Evolutionary conservation across 495 filamentous ascomycete species (phyloP).

Genomic region (Hypoxylon lienhwacheense): DNA sequence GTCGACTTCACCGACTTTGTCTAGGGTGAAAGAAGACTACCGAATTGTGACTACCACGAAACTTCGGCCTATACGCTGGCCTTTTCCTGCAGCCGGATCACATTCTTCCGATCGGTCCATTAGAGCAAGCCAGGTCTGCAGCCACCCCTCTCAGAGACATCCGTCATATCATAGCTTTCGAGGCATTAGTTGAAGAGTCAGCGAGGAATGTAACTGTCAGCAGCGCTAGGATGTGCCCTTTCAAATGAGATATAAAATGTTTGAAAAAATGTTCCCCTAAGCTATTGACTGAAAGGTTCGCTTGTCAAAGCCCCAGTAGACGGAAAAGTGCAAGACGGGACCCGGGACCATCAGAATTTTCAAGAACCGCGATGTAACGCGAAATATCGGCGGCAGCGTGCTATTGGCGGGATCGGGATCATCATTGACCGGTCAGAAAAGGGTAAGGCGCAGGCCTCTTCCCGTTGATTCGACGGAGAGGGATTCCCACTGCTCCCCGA

Average conservation of each 20-base stretch:
- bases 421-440: slow-evolving; percentile 9
- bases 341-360: slow-evolving; percentile 13
- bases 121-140: slow-evolving; percentile 1
- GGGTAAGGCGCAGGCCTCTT: not conserved
- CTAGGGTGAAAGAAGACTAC: not conserved
- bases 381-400: slow-evolving; percentile 16
- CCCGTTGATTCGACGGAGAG: slow-evolving; percentile 6
- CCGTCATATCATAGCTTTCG: not conserved
- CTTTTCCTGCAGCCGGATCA: slow-evolving; percentile 4
- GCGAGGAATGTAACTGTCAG: slow-evolving; percentile 16
- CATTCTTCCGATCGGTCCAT: slow-evolving; percentile 1
- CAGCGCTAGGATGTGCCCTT: slow-evolving; percentile 4
- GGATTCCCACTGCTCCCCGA: slow-evolving; percentile 8
- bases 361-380: slow-evolving; percentile 26
- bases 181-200: slow-evolving; percentile 1
- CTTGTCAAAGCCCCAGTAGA: slow-evolving; percentile 10
- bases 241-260: slow-evolving; percentile 10
- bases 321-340: slow-evolving; percentile 13
- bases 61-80: not conserved
- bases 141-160: not conserved
- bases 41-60: not conserved
- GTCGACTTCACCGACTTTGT: too few relatives aligned
- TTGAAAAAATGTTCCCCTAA: slow-evolving; percentile 6
- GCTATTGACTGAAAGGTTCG: slow-evolving; percentile 13
- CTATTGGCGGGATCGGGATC: slow-evolving; percentile 17